These are phyloP conservation scores for Cordyceps cateniannulata DNA, from an alignment of 2,329 filamentous ascomycete species.

Conservation along the genomic window DNA sequence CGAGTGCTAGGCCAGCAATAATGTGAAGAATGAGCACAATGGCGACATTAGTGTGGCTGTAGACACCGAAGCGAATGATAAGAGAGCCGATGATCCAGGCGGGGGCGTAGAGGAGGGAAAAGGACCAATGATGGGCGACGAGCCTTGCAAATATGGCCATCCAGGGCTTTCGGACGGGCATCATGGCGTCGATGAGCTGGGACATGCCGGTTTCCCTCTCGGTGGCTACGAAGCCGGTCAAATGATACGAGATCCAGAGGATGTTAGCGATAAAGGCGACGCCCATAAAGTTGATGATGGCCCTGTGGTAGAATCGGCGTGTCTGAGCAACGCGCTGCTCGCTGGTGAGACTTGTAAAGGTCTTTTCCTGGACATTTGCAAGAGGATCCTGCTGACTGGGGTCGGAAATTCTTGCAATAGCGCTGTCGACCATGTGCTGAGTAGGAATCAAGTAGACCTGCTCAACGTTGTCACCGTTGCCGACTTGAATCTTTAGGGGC, in stretches of 20 bases:
- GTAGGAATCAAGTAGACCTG: slow-evolving; percentile 74
- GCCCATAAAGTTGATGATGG: slow-evolving; percentile 68
- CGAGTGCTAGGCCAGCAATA: slow-evolving; percentile 67
- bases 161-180: slow-evolving; percentile 69
- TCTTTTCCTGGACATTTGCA: slow-evolving; percentile 53
- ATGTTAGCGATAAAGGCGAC: slow-evolving; percentile 75
- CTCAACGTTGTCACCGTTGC: slow-evolving; percentile 62
- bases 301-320: slow-evolving; percentile 60
- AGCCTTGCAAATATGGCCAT: slow-evolving; percentile 72
- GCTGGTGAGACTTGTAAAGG: slow-evolving; percentile 67
- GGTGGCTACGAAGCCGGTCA: slow-evolving; percentile 77
- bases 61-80: slow-evolving; percentile 58
- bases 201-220: slow-evolving; percentile 86
- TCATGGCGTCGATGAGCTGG: slow-evolving; percentile 86
- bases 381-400: slow-evolving; percentile 32
- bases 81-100: slow-evolving; percentile 74
- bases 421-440: slow-evolving; percentile 68
- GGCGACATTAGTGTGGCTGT: slow-evolving; percentile 52
- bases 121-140: slow-evolving; percentile 71
- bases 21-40: slow-evolving; percentile 71
- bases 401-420: slow-evolving; percentile 55
- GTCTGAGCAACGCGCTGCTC: slow-evolving; percentile 61
- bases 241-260: slow-evolving; percentile 77
- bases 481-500: slow-evolving; percentile 55
- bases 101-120: slow-evolving; percentile 72